Evolutionary conservation across 2,329 filamentous ascomycete species (phyloP).

Genomic region (Ceratocystis albifundus): DNA sequence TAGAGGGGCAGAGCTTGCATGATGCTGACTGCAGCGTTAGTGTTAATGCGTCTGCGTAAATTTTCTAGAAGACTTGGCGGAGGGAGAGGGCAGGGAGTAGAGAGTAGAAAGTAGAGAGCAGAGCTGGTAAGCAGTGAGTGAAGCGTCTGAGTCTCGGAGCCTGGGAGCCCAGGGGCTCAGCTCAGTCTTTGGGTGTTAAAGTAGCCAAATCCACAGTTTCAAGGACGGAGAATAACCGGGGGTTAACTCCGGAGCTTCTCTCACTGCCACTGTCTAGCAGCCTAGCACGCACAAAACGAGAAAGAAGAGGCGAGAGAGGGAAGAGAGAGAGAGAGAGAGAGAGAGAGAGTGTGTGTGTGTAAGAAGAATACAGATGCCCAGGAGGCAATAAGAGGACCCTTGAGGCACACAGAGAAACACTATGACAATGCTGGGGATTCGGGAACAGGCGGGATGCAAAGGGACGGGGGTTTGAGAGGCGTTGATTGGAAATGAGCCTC

Average conservation of each 20-base stretch:
- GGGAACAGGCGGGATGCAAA: neutral
- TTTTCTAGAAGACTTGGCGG: slow-evolving; percentile 8
- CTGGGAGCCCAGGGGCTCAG: no score
- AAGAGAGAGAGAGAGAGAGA: neutral
- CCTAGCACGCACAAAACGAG: neutral
- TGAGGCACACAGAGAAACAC: neutral
- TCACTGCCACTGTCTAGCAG: no score
- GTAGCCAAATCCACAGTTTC: no score
- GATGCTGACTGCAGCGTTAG: neutral
- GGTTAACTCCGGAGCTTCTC: no score
- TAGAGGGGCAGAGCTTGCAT: neutral
- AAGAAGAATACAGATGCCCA: no score
- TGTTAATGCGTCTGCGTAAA: neutral
- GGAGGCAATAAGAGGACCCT: neutral
- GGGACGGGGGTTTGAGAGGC: neutral
- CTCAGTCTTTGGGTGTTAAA: no score
- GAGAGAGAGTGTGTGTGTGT: no score
- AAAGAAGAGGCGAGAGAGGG: neutral
- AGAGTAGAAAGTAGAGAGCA: no score
- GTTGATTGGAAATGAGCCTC: neutral
- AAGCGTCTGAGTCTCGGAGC: no score
- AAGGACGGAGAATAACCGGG: no score
- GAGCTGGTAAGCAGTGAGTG: neutral
- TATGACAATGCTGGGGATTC: neutral
- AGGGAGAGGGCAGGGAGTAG: no score